Evolutionary conservation across 1,139 yeast species (phyloP), one percentile per base, ranked within the genome.

Genomic region (Yamadazyma mexicana): DNA sequence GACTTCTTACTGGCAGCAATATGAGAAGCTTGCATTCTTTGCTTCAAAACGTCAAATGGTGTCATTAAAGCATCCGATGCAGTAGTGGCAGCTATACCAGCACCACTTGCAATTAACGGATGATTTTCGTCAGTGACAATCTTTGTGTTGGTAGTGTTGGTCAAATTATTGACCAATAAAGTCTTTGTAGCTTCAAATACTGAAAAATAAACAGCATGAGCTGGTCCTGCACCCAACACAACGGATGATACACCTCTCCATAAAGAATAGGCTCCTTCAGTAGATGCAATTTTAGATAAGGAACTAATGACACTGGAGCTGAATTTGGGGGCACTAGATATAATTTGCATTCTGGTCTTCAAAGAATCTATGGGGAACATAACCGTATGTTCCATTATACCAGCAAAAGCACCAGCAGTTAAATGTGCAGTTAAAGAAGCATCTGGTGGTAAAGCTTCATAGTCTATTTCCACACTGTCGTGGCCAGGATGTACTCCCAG

Each of bases 141-240:
- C 49, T 61, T 67, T 32, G 54, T 64, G 32, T 67, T 52, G 34
- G 54, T 59, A 10, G 63, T 49, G 33, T 55, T 54, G 20, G 74
- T 67, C 38, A 69, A 55, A 25, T 57, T 58, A 50, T 69, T 68
- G 56, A 78, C 64, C 73, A 73, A 41, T 58, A 64, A 58, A 22
- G 86, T 80, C 61, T 91, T 91, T 44, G 92, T 77, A 35, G 83
- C 76, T 64, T 92, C 99, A 64, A 91, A 94, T 6, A 95, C 96
- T n/a, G 92, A 85, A 63, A 91, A 92, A 65, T 94, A 94, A 12
- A 94, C 87, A 1, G 98, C 98, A 66, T 92, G 99, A 8, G 98
- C 98, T 2, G 99, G 99, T 4, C 98, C 99, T n/a, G 99, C 98
- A 32, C 99, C 99, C 47, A 92, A 60, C 9, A 91, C 81, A 48